Evolutionary conservation across 2,329 filamentous ascomycete species (phyloP), one percentile per base, ranked within the genome.

Genomic region (Diaporthe sp.): DNA sequence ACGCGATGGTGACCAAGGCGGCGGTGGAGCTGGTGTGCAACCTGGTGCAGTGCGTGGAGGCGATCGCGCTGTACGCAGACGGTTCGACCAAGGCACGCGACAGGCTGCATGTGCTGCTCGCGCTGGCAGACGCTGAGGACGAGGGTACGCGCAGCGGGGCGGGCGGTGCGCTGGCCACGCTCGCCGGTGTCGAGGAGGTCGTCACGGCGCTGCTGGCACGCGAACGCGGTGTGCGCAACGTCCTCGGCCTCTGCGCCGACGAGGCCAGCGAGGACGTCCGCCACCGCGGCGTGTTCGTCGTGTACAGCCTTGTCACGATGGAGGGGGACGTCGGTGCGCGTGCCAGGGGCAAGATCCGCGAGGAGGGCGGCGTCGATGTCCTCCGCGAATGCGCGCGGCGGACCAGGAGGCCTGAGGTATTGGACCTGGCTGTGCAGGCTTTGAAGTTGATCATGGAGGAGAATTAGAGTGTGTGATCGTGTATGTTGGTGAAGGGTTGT

Each of bases 21-120:
- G 91, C 95, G 0, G 94, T 95, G 37, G 96, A 99, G 83, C 89
- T 99, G 3, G 88, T 98, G 31, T 99, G 97, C 86, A 99, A 99
- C 81, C 88, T 99, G 22, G 93, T 95, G 82, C 92, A 93, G 74
- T 89, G 89, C 1, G 90, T 92, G 0, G 88, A 92, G 49, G 93
- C 93, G 25, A 88, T 94, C 4, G 88, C 90, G 1, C 88, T 94
- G 39, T 96, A 95, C 79, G 93, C 92, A 0, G 93, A 94, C 75
- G 90, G 88, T 15, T 91, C 89, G 4, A 88, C 90, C 37, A 90
- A 93, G 76, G 94, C 95, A 0, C 90, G 89, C 37, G 92, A 94
- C 72, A 90, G 96, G 0, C 84, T 98, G 57, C 94, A 97, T 81
- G 92, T 98, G 53, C 87, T 99, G 0, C 90, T 98, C 17, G 97